phyloP scores from a whole-genome alignment of 2,329 filamentous ascomycete species.

The Harringtonia lauricola region DNA sequence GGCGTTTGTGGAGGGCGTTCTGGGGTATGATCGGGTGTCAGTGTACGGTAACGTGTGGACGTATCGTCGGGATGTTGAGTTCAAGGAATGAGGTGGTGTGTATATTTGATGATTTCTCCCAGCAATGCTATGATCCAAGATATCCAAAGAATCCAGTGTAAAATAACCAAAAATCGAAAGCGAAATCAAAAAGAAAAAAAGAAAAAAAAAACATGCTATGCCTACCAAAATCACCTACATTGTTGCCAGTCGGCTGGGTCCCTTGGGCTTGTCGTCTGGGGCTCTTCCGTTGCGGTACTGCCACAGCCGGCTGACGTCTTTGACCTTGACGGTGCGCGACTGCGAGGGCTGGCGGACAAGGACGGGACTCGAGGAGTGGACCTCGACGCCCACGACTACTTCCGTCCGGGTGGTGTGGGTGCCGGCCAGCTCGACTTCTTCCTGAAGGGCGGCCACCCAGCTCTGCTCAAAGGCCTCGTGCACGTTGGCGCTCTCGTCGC shows the following conservation, averaged over 20 bases:
- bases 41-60: slow-evolving; percentile 6
- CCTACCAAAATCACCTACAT: not conserved
- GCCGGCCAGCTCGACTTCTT: slow-evolving; percentile 26
- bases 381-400: slow-evolving; percentile 17
- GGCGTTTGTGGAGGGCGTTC: slow-evolving; percentile 32
- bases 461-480: slow-evolving; percentile 36
- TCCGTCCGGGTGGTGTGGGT: not conserved
- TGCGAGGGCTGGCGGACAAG: slow-evolving; percentile 8
- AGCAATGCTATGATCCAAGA: no score
- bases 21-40: slow-evolving; percentile 29
- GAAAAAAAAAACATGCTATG: not conserved
- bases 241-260: not conserved
- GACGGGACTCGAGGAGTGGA: slow-evolving; percentile 16
- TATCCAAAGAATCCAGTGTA: no score
- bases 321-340: slow-evolving; percentile 35
- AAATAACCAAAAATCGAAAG: not conserved
- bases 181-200: not conserved
- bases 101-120: no score
- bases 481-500: slow-evolving; percentile 29
- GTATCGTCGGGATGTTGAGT: slow-evolving; percentile 7
- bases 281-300: slow-evolving; percentile 48
- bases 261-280: slow-evolving; percentile 26
- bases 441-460: slow-evolving; percentile 29
- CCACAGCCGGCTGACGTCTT: slow-evolving; percentile 52
- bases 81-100: not conserved